Conservation (phyloP, 768 basidiomycete genomes). For the Russula virescens region DNA sequence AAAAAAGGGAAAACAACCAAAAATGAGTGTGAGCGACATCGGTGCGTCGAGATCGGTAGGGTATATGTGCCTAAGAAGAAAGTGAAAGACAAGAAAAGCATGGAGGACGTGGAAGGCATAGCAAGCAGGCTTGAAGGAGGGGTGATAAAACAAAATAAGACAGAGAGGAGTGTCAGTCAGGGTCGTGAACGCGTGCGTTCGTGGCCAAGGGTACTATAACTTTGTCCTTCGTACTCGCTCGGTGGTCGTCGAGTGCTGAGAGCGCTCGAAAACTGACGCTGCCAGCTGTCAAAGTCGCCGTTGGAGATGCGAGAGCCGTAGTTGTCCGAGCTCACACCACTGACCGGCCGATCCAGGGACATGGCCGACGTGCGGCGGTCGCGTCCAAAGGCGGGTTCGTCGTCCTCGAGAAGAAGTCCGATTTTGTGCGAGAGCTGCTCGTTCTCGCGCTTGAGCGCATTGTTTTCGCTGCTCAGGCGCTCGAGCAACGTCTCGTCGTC, state of each 20-base stretch:
- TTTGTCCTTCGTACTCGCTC: slow-evolving; percentile 63
- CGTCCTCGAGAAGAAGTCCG: slow-evolving; percentile 79
- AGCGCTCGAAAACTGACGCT: slow-evolving; percentile 74
- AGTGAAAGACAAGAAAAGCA: slow-evolving; percentile 31
- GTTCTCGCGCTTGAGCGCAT: slow-evolving; percentile 74
- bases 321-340: slow-evolving; percentile 77
- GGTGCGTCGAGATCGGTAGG: slow-evolving; percentile 32
- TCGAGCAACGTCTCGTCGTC: slow-evolving; percentile 74
- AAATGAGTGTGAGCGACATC: slow-evolving; percentile 50
- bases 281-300: slow-evolving; percentile 81
- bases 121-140: slow-evolving; percentile 13
- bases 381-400: slow-evolving; percentile 65
- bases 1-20: slow-evolving; percentile 32
- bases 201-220: slow-evolving; percentile 33
- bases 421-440: slow-evolving; percentile 90
- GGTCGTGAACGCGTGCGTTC: slow-evolving; percentile 58
- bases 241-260: slow-evolving; percentile 68
- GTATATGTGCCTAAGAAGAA: slow-evolving; percentile 46
- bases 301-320: slow-evolving; percentile 57
- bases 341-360: slow-evolving; percentile 51
- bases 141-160: slow-evolving; percentile 22
- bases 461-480: slow-evolving; percentile 78
- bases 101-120: slow-evolving; percentile 18
- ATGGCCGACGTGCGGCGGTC: slow-evolving; percentile 55
- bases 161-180: slow-evolving; percentile 33